Evolutionary conservation across 116 monocot species (phyloP), one percentile per base, ranked within the genome.

Genomic region (Zostera marina): DNA sequence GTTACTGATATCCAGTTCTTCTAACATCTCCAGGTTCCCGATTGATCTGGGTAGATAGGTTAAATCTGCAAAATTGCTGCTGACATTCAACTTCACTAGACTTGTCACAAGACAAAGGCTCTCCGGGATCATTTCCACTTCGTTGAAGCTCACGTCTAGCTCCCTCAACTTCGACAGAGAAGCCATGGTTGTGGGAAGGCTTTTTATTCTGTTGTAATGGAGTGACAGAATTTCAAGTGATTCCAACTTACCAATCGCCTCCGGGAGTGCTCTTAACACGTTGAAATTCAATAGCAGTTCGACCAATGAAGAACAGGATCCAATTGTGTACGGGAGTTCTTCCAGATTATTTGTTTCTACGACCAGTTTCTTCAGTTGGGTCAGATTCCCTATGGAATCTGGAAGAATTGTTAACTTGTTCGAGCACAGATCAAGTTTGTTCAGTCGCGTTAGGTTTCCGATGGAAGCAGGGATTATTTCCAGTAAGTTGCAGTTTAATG

Each of bases 281-380:
- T 93, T 93, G 68, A 93, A 93, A 65, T 93, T 88, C 46, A 88
- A 60, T 56, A 73, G 78, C 41, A 93, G 78, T 68, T 93, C 81
- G 20, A 62, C 62, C 11, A 93, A 69, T 39, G 79, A 72, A 10
- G 63, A 47, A 26, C 87, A 88, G 15, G 77, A 79, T 20, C 88
- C 93, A 62, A 93, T 87, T 11, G 93, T 84, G 75, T 79, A 88
- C 22, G 93, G 93, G 10, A 93, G 87, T 48, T 93, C 88, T 69
- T 88, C 88, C 0, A 93, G 84, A 22, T 93, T 81, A 59, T 93
- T 93, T 14, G 84, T 93, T 42, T 93, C 88, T 22, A 74, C 66
- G 49, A 78, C 68, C 56, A 96, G 53, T 44, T 59, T 82, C 70
- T 63, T 80, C 74, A 96, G 64, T 25, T 57, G 72, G 12, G 66